phyloP scores from a whole-genome alignment of 2,329 filamentous ascomycete species.

The Trichoderma sp. region DNA sequence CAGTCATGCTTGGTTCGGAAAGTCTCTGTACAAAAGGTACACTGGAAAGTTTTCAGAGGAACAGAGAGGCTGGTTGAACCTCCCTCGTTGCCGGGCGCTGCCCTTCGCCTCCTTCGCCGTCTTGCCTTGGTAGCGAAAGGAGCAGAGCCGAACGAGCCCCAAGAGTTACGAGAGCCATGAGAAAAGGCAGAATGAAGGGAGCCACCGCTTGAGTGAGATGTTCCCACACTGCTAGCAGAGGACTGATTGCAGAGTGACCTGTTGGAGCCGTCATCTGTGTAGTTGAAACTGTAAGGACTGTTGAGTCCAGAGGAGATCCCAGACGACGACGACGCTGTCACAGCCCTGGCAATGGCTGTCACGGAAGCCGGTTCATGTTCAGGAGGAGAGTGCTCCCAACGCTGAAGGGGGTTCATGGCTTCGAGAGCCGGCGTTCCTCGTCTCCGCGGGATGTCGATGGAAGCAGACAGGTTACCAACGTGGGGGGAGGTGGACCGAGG shows the following conservation, averaged over 20 bases:
- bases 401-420: constrained; percentile 39
- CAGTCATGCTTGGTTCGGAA: constrained; percentile 70
- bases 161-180: constrained; percentile 58
- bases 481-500: constrained; percentile 71
- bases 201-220: constrained; percentile 60
- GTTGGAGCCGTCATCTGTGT: constrained; percentile 62
- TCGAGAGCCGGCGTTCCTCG: constrained; percentile 53
- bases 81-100: constrained; percentile 39
- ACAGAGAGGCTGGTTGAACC: constrained; percentile 39
- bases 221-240: constrained; percentile 61
- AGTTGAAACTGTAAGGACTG: constrained; percentile 59
- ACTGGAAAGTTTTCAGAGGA: constrained; percentile 62
- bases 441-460: constrained; percentile 73
- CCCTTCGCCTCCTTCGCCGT: constrained; percentile 51
- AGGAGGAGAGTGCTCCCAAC: constrained; percentile 54
- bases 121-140: constrained; percentile 47
- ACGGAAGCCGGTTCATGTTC: constrained; percentile 63
- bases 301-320: constrained; percentile 54
- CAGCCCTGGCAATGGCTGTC: constrained; percentile 59
- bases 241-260: constrained; percentile 61
- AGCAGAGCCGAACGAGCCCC: constrained; percentile 52
- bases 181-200: constrained; percentile 63
- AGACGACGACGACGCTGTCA: constrained; percentile 55
- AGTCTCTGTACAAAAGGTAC: constrained; percentile 69
- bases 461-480: constrained; percentile 58